Percentiles rank a stretch among this genome's conserved stretches.
phyloP scores from a whole-genome alignment of 345 rosid species.

The Syzygium aqueum region DNA sequence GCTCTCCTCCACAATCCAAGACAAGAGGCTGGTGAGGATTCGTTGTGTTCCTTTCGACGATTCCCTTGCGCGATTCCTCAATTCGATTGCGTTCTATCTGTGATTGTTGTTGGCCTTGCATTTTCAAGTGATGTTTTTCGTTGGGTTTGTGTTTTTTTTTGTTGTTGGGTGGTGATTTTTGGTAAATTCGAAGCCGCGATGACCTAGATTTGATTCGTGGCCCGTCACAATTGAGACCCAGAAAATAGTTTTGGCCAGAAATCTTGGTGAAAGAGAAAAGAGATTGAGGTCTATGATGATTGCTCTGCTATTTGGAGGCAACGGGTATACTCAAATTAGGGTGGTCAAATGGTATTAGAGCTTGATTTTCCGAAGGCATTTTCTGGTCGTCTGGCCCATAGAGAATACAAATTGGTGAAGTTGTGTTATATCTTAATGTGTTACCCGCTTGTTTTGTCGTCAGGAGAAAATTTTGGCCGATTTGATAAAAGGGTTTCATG shows the following conservation, averaged over 20 bases:
- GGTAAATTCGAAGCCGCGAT: background rate
- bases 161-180: background rate
- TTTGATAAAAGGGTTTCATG: background rate
- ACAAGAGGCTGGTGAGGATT: constrained; percentile 9
- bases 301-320: background rate
- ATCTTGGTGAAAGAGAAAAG: background rate
- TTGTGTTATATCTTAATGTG: background rate
- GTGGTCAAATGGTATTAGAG: background rate
- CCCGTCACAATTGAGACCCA: background rate
- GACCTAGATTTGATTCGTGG: background rate
- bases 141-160: background rate
- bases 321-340: background rate
- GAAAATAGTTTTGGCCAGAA: background rate
- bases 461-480: background rate
- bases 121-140: background rate
- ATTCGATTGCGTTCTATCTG: background rate
- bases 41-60: background rate
- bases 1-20: constrained; percentile 12
- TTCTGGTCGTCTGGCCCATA: background rate
- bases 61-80: background rate
- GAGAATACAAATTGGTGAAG: background rate
- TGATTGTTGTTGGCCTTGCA: background rate
- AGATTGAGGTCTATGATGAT: background rate
- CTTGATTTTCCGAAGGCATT: background rate
- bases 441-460: background rate